A percentile compares a stretch with the other conserved stretches of the same genome.
Evolutionary conservation across 179 eudicot genomes (phyloP).

Genomic region (Heliamphora pulchella): DNA sequence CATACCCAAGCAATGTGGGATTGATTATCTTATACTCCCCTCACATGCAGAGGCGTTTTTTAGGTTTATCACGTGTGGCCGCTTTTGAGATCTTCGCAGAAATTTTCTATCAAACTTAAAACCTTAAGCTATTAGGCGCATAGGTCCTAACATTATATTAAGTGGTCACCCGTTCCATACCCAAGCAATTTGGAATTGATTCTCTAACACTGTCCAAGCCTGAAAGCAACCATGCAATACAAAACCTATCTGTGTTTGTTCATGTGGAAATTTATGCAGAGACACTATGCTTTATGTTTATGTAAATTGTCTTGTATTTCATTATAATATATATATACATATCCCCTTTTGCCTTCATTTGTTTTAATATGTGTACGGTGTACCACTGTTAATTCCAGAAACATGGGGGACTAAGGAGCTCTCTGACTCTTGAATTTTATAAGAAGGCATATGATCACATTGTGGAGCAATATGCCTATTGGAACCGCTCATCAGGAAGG

Average conservation of each 20-base stretch:
- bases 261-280: neutral
- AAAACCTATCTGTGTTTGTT: neutral
- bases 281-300: neutral
- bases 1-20: too few relatives aligned
- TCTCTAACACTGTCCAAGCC: neutral
- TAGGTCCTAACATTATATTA: too few relatives aligned
- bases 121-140: too few relatives aligned
- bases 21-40: too few relatives aligned
- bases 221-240: neutral
- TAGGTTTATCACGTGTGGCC: too few relatives aligned
- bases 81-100: too few relatives aligned
- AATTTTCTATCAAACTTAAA: too few relatives aligned
- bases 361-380: neutral
- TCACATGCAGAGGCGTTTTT: too few relatives aligned
- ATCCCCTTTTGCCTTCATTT: constrained; percentile 5
- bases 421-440: constrained; percentile 67
- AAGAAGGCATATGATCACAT: constrained; percentile 81
- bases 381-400: constrained; percentile 37
- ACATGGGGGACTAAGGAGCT: constrained; percentile 67
- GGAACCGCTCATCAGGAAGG: constrained; percentile 87
- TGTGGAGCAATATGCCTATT: constrained; percentile 61
- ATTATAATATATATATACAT: neutral
- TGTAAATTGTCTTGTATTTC: neutral
- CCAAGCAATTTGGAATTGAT: too few relatives aligned
- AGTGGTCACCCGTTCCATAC: too few relatives aligned